Conservation (phyloP, 164 flowering plant genomes). For the Vitis labrusca region DNA sequence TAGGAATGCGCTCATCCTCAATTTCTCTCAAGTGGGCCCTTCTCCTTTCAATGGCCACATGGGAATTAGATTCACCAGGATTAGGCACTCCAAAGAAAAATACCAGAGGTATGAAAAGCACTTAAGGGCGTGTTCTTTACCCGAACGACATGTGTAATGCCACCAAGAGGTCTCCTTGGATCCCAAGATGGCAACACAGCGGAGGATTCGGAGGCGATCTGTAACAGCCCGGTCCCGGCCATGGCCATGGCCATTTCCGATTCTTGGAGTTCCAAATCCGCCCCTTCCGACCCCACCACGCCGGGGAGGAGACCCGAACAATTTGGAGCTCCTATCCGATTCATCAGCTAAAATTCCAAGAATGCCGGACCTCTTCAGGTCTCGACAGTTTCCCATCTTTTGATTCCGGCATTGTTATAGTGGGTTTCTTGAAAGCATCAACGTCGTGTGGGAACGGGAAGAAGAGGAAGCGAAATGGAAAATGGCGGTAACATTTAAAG, state of each 20-base stretch:
- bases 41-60: conserved; percentile 77
- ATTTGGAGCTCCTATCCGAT: background rate
- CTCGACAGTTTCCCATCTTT: conserved; percentile 41
- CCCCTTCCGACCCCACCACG: conserved; percentile 22
- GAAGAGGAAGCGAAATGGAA: too few relatives aligned
- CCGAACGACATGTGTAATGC: conserved; percentile 52
- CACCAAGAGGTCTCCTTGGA: conserved; percentile 71
- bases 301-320: conserved; percentile 17
- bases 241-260: background rate
- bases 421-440: background rate
- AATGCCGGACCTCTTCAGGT: conserved; percentile 25
- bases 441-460: too few relatives aligned
- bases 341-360: conserved; percentile 17
- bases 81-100: background rate
- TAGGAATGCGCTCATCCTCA: conserved; percentile 32
- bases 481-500: too few relatives aligned
- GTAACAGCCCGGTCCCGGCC: conserved; percentile 2
- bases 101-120: background rate
- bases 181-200: conserved; percentile 62
- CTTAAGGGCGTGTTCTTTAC: conserved; percentile 20
- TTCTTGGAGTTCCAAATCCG: too few relatives aligned
- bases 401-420: conserved; percentile 44
- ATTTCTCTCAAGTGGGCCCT: conserved; percentile 47
- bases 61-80: background rate
- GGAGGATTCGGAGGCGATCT: conserved; percentile 27